Evolutionary conservation across 306 rosid species (phyloP), one percentile per base, ranked within the genome.

Genomic region (Acacia crassicarpa): DNA sequence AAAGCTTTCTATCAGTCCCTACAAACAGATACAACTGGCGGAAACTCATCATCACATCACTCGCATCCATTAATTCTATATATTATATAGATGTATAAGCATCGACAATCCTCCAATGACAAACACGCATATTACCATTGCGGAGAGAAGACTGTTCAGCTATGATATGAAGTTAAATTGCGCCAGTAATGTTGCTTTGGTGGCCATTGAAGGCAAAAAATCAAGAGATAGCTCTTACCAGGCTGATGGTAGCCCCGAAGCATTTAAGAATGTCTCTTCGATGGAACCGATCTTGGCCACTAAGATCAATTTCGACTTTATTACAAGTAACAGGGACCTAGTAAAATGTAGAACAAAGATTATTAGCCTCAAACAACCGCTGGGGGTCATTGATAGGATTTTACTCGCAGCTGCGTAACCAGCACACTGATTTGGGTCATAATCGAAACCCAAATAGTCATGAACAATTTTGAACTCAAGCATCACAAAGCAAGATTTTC

Each of bases 41-140:
- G 75, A 88, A 92, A 90, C 90, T 93, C 92, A 88, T 95, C 85
- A 91, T 86, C 95, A 84, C 85, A 84, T 87, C 87, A 92, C 86
- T 86, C 87, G 78, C 41, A 83, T 82, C 81, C 77, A 45, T 75
- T 23, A 74, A 78, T 9, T 23, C 43, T 41, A 77, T 73, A 66
- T 43, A 65, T 20, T 74, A 9, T 38, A 5, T 74, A 38, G 27
- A 65, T 49, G 5, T 66, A 16, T 59, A 70, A 17, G 81, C 58
- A 44, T 54, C 78, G 20, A 53, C 40, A 17, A 61, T 27, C 58
- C 81, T 30, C 44, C 48, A 32, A 49, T 59, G 11, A 73, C 38
- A 43, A 46, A 67, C 22, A 72, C 76, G 38, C 33, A 67, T 7
- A n/a, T 35, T 62, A 40, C 20, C 61, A 72, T 45, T 72, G 22